phyloP scores from a whole-genome alignment of 2,329 filamentous ascomycete genomes.

The Emmonsiellopsis sp. region DNA sequence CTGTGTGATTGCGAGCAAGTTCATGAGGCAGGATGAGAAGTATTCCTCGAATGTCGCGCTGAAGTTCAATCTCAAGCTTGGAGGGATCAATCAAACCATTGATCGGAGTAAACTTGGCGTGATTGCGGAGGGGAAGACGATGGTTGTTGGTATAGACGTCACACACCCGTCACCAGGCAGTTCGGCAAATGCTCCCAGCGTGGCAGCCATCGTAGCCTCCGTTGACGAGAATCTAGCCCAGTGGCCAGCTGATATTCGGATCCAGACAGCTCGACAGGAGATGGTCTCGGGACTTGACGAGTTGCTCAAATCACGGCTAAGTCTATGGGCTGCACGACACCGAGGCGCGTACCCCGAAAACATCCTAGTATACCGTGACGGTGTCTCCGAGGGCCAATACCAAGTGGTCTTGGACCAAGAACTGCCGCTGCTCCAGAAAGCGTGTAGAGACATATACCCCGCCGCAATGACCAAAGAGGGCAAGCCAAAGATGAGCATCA shows the following conservation, averaged over 20 bases:
- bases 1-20: constrained; percentile 49
- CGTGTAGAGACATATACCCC: constrained; percentile 53
- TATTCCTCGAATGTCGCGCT: constrained; percentile 62
- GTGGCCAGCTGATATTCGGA: constrained; percentile 63
- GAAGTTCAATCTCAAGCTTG: constrained; percentile 74
- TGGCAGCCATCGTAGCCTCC: constrained; percentile 73
- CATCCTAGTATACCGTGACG: constrained; percentile 78
- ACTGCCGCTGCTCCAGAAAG: constrained; percentile 45
- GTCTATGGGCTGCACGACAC: constrained; percentile 55
- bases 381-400: constrained; percentile 83
- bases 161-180: constrained; percentile 71
- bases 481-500: constrained; percentile 56
- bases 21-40: constrained; percentile 30
- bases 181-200: constrained; percentile 53
- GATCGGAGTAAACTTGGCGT: constrained; percentile 44
- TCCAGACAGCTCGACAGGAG: constrained; percentile 51
- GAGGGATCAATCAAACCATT: constrained; percentile 62
- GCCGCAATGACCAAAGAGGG: constrained; percentile 35
- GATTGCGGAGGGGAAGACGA: constrained; percentile 59
- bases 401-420: constrained; percentile 57
- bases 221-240: constrained; percentile 60
- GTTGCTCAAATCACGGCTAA: constrained; percentile 56
- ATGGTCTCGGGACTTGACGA: constrained; percentile 57
- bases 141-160: constrained; percentile 82
- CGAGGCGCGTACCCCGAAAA: constrained; percentile 51